Base-by-base conservation (phyloP, 495 filamentous ascomycete species). In the Penicillium ucsense region DNA sequence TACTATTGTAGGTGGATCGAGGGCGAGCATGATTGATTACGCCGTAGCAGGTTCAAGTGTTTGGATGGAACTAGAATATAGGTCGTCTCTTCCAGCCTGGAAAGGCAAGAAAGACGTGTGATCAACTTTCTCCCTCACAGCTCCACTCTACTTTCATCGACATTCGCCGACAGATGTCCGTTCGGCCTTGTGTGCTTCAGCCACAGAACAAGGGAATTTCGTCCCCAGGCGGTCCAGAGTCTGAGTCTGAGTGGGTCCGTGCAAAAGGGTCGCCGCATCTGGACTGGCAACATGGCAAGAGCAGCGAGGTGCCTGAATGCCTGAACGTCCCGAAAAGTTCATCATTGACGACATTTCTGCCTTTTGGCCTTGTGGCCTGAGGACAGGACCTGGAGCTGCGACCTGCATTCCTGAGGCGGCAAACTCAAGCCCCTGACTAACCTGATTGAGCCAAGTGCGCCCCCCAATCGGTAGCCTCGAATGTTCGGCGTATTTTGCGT, bases 321-420 rank as follows among this genome's bases (percentile, higher is more conserved):
- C 43, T 45, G 32, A 12, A 10, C 11, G n/a, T 3, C 12, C 8
- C 12, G 43, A 35, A 20, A 20, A 20, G 20, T 20, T 20, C 20
- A 20, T 20, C 20, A 38, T 28, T 7, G 12, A 28, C 11, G 12
- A 35, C 34, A 43, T 50, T 9, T 34, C 3, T 47, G 47, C 51
- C 51, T 54, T 31, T 4, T 0, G 47, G 43, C 47, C 51, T 45
- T 49, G 6, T 10, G 4, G 47, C 47, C 47, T 49, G 11, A 32
- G 31, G 41, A 6, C 2, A 8, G 7, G 3, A 29, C 36, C 6
- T 20, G 7, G 8, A 29, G 30, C 6, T 33, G 2, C 0, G 31
- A 30, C 41, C 8, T 20, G 20, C 3, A 31, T 20, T 27, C n/a
- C 11, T 33, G 30, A 43, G 41, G 41, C 41, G 5, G 6, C n/a